Evolutionary conservation across 352 stramenopile species (phyloP).

Genomic region (Phytopythium ostracodes): DNA sequence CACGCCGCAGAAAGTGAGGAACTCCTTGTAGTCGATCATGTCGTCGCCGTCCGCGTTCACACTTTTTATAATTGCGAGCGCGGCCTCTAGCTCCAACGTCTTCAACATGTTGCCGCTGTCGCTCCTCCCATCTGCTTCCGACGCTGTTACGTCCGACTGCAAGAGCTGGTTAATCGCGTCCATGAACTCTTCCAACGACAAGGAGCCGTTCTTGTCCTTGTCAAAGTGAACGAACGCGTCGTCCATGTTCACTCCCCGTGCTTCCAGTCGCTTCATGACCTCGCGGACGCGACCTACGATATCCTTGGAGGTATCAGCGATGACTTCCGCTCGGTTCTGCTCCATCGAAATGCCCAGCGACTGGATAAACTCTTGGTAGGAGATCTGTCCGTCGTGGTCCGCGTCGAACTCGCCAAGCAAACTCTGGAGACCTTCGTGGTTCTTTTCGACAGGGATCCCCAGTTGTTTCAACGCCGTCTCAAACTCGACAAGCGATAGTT

Average conservation of each 20-base stretch:
- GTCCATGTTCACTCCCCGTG: constrained; percentile 46
- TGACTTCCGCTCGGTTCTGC: constrained; percentile 40
- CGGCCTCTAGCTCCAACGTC: constrained; percentile 35
- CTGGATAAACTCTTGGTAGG: constrained; percentile 76
- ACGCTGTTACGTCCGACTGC: constrained; percentile 14
- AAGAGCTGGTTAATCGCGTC: constrained; percentile 43
- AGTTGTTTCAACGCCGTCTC: constrained; percentile 44
- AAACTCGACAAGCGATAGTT: constrained; percentile 54
- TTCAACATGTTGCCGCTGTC: constrained; percentile 21
- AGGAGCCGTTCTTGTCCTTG: constrained; percentile 44
- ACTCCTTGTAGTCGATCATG: constrained; percentile 66
- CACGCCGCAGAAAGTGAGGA: constrained; percentile 52
- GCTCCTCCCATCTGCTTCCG: not conserved
- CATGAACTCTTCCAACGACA: constrained; percentile 56
- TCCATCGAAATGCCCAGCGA: constrained; percentile 45
- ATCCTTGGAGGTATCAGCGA: constrained; percentile 37
- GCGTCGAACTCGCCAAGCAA: constrained; percentile 53
- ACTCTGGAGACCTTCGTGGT: constrained; percentile 30
- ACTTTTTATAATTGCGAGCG: constrained; percentile 34
- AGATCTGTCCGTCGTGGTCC: constrained; percentile 60
- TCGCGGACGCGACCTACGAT: constrained; percentile 36
- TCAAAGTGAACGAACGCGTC: constrained; percentile 75
- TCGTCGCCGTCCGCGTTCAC: constrained; percentile 62
- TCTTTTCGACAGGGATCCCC: constrained; percentile 28
- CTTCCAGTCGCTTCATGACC: constrained; percentile 42